Percentiles rank a stretch among this genome's conserved stretches.
These are phyloP conservation scores for Pisolithus albus DNA, from an alignment of 768 basidiomycete species.

Conservation along the genomic window DNA sequence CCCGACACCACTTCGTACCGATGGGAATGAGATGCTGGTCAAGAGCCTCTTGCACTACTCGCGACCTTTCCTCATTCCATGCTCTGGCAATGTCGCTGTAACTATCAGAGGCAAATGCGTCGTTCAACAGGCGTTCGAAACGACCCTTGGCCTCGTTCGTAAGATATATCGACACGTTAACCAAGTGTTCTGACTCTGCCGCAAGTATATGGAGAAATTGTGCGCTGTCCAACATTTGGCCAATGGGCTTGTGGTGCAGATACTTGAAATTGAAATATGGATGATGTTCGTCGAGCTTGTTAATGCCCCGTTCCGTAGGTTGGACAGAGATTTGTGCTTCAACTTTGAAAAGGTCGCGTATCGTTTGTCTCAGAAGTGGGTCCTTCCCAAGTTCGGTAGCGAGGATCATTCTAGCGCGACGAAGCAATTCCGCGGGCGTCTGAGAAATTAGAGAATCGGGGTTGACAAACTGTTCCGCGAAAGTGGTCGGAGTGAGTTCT, in stretches of 20 bases:
- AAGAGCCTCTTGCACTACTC: constrained; percentile 72
- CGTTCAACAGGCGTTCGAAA: constrained; percentile 69
- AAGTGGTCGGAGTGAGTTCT: constrained; percentile 67
- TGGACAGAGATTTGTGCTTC: constrained; percentile 71
- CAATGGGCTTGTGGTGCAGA: constrained; percentile 68
- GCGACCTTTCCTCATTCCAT: constrained; percentile 85
- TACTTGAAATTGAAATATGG: constrained; percentile 89
- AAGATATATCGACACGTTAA: constrained; percentile 67
- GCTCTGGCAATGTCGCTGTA: constrained; percentile 79
- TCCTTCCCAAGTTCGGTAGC: constrained; percentile 91
- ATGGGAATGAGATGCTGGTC: constrained; percentile 78
- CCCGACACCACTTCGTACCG: constrained; percentile 82
- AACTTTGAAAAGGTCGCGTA: constrained; percentile 67
- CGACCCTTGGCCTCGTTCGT: constrained; percentile 53
- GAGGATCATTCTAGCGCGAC: constrained; percentile 74
- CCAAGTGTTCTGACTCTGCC: constrained; percentile 85
- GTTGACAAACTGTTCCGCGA: constrained; percentile 82
- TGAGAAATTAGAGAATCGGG: constrained; percentile 53
- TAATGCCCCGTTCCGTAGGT: constrained; percentile 82
- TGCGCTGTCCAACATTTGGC: constrained; percentile 58
- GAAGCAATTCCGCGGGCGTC: constrained; percentile 60
- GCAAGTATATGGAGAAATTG: constrained; percentile 88
- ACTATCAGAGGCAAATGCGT: constrained; percentile 79
- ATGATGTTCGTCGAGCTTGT: constrained; percentile 70
- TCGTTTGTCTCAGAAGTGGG: constrained; percentile 73